Percentiles rank a stretch among this genome's conserved stretches.
phyloP scores from a whole-genome alignment of 2,329 filamentous ascomycete species.

The Ceratocystis diversiconidia region DNA sequence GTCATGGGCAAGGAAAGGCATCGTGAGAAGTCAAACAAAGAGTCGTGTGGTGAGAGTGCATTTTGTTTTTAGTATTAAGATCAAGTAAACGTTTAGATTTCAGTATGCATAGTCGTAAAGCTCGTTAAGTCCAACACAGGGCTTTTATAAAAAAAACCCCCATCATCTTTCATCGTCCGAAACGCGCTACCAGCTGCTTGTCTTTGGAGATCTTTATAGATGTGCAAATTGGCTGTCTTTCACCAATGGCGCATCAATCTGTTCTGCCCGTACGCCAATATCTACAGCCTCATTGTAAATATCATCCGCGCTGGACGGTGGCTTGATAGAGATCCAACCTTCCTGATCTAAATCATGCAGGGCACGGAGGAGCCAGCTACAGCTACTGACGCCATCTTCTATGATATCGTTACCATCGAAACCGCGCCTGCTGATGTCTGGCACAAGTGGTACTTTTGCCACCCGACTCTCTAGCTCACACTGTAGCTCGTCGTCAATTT shows the following conservation, averaged over 20 bases:
- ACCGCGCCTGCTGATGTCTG: neutral
- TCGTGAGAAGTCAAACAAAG: neutral
- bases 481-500: conserved; percentile 8
- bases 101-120: too few species aligned
- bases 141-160: too few species aligned
- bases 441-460: conserved; percentile 6
- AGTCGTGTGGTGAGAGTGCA: too few species aligned
- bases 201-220: neutral
- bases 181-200: too few species aligned
- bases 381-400: conserved; percentile 14
- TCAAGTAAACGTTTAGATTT: too few species aligned
- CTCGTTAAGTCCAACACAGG: too few species aligned
- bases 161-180: too few species aligned
- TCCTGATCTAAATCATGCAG: conserved; percentile 15
- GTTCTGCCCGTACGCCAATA: conserved; percentile 7
- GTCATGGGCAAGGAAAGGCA: neutral
- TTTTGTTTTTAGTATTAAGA: too few species aligned
- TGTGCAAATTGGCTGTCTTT: conserved; percentile 11
- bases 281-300: conserved; percentile 17
- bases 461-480: conserved; percentile 9
- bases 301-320: neutral
- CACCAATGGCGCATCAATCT: conserved; percentile 12
- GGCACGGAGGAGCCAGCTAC: conserved; percentile 13
- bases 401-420: conserved; percentile 14
- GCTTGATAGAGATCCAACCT: conserved; percentile 16